Percentiles rank a stretch among this genome's conserved stretches.
These are phyloP conservation scores for Candida chilensis DNA, from an alignment of 805 yeast genomes.

Conservation along the genomic window DNA sequence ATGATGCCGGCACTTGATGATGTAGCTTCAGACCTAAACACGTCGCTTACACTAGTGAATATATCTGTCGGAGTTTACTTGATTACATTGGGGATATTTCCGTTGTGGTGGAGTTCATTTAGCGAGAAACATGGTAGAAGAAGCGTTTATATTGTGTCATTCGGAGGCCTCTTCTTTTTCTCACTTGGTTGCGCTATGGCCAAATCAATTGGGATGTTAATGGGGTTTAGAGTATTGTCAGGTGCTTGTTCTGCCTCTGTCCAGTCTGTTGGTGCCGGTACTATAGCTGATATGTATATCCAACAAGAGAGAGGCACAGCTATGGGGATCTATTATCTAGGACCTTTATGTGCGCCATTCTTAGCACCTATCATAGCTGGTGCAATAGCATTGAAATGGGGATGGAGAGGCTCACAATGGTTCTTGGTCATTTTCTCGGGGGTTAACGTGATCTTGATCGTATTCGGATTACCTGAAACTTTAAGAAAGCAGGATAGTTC, in stretches of 20 bases:
- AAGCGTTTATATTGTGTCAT: slow-evolving; percentile 62
- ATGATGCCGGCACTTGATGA: slow-evolving; percentile 69
- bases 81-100: slow-evolving; percentile 67
- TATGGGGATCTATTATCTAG: slow-evolving; percentile 73
- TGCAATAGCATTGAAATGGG: slow-evolving; percentile 58
- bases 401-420: slow-evolving; percentile 91
- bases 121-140: slow-evolving; percentile 73
- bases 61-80: slow-evolving; percentile 78
- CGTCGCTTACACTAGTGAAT: slow-evolving; percentile 55
- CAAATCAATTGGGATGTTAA: slow-evolving; percentile 50
- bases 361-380: slow-evolving; percentile 77
- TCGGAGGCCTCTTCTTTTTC: slow-evolving; percentile 52
- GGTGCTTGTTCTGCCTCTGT: slow-evolving; percentile 85
- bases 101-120: slow-evolving; percentile 83
- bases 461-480: slow-evolving; percentile 72
- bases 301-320: slow-evolving; percentile 69
- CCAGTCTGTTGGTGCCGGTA: slow-evolving; percentile 86
- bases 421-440: slow-evolving; percentile 64
- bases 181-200: slow-evolving; percentile 66
- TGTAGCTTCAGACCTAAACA: slow-evolving; percentile 44
- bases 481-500: slow-evolving; percentile 53
- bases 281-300: slow-evolving; percentile 64
- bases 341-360: slow-evolving; percentile 76
- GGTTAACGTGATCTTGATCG: slow-evolving; percentile 33
- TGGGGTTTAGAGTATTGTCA: slow-evolving; percentile 58